Evolutionary conservation across 2,329 filamentous ascomycete species (phyloP), one percentile per base, ranked within the genome.

Genomic region (Annulohypoxylon truncatum): DNA sequence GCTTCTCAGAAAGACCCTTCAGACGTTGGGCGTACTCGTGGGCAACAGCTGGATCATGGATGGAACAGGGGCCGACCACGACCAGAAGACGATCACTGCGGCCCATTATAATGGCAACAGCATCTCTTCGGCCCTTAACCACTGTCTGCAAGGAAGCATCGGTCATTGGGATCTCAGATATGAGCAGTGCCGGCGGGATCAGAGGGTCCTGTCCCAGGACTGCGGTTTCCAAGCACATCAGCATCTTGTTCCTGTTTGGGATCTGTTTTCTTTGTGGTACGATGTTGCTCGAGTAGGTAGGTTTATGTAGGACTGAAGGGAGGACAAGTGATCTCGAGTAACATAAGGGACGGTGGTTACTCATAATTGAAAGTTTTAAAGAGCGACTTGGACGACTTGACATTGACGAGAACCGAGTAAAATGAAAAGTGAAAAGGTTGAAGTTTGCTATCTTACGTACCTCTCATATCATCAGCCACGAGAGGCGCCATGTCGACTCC

Each of bases 161-260:
- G 76, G 88, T 84, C 79, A 89, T 87, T 77, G 94, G 93, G 73
- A 97, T 90, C 81, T 98, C 94, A 67, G 90, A 89, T 78, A 93
- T 89, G 75, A 98, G 91, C 73, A 97, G 88, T 72, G 92, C 90
- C 44, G 95, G 95, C 50, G 93, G 91, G 78, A 97, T 96, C 77
- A 98, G 84, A 76, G 95, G 93, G 81, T 97, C 94, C 85, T 97
- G 95, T 73, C 94, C 94, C 77, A 96, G 84, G 81, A 97, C 95
- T 97, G 74, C 55, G 22, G 46, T 65, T 64, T 70, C 68, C 64
- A 64, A 38, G 61, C 71, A 64, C 72, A 77, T 77, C 52, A 77
- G 73, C 74, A 78, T 77, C 26, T 35, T 66, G 54, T 57, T 15
- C 42, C 12, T 50, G 48, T 31, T 58, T 26, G 38, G 35, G 18